Conservation (phyloP, 2,329 filamentous ascomycete genomes). For the Zasmidium cellare region DNA sequence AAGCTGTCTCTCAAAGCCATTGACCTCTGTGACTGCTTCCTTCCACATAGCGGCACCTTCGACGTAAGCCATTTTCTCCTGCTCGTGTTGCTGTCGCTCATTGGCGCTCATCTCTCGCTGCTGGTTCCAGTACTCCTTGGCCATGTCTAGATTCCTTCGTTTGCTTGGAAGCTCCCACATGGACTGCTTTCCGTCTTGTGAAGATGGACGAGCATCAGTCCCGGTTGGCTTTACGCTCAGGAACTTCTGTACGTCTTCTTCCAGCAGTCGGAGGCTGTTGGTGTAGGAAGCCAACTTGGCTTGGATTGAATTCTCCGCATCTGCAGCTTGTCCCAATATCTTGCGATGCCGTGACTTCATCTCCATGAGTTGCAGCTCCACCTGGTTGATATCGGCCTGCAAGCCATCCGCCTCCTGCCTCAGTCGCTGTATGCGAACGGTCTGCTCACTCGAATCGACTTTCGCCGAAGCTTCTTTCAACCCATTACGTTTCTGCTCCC, state of each 20-base stretch:
- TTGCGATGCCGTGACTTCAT: constrained; percentile 62
- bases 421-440: constrained; percentile 58
- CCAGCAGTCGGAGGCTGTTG: constrained; percentile 65
- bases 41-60: constrained; percentile 69
- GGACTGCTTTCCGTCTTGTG: constrained; percentile 20
- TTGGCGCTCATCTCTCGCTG: constrained; percentile 60
- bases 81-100: constrained; percentile 57
- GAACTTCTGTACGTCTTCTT: constrained; percentile 61
- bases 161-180: constrained; percentile 59
- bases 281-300: constrained; percentile 72
- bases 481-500: constrained; percentile 58
- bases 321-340: constrained; percentile 61
- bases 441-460: constrained; percentile 58
- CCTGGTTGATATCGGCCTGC: constrained; percentile 85
- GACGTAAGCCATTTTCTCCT: constrained; percentile 65
- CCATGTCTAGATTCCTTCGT: constrained; percentile 69
- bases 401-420: constrained; percentile 73
- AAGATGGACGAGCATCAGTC: constrained; percentile 8
- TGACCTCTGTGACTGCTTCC: constrained; percentile 59
- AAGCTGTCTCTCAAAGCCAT: constrained; percentile 65
- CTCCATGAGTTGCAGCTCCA: constrained; percentile 29
- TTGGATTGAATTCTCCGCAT: constrained; percentile 65
- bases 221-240: constrained; percentile 39
- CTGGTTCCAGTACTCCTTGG: constrained; percentile 67
- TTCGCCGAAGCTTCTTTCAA: constrained; percentile 57